Evolutionary conservation across 2,329 filamentous ascomycete genomes (phyloP), one percentile per base, ranked within the genome.

Genomic region (Talaromyces atroroseus): DNA sequence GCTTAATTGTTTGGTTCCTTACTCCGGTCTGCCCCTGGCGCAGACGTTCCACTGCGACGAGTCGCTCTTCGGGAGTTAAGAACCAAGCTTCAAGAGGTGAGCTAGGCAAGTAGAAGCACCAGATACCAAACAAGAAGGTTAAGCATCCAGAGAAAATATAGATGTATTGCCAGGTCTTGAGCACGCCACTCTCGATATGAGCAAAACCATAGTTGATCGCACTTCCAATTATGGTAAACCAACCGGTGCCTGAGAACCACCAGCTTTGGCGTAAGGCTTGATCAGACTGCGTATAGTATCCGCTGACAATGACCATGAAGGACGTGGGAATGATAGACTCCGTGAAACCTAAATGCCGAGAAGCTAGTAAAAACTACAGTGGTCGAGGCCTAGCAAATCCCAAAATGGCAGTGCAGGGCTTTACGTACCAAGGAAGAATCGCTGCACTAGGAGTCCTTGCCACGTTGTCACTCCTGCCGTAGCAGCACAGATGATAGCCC

Each of bases 41-140:
- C 42, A 88, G 71, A 4, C 85, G 74, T 68, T 88, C 85, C 0
- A 87, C 83, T 0, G 84, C 84, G 0, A 85, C 81, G 18, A 86
- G 73, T 6, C 81, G 76, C 68, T 90, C 87, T 12, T 83, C 81
- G 0, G 72, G 68, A 0, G 78, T 82, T 40, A 90, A 71, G 64
- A 90, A 90, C 85, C 85, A 88, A 0, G 87, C 87, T 0, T 79
- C 78, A 0, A 83, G 81, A 0, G 87, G 84, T 1, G 83, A 86
- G 60, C 83, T 83, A 0, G 88, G 87, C 52, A 88, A 74, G 8
- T 76, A 74, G 62, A 88, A 87, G 69, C 86, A 89, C 64, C 79
- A 78, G 0, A 85, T 55, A 0, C 85, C 86, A 62, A 87, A 88
- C 0, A 86, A 48, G 38, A 87, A 81, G 0, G 86, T 88, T 50